Percentiles rank a stretch among this genome's conserved stretches.
Evolutionary conservation across 2,329 filamentous ascomycete species (phyloP).

Genomic region (Scedosporium boydii): DNA sequence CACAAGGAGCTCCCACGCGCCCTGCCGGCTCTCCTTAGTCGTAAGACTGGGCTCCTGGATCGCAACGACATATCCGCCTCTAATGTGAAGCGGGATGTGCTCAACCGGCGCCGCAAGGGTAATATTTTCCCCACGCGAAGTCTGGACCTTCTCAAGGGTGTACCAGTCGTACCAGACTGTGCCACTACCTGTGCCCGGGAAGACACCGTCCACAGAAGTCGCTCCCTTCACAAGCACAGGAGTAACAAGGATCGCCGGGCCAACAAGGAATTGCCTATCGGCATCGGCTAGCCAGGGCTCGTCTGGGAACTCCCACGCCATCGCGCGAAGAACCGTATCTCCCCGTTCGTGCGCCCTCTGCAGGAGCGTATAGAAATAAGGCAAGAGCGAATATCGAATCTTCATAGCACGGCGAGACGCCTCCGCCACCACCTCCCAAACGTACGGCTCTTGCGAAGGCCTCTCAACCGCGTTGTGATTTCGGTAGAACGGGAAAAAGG

Average conservation of each 20-base stretch:
- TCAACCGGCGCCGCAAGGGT: slow-evolving; percentile 13
- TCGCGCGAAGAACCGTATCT: slow-evolving; percentile 55
- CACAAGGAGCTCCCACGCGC: slow-evolving; percentile 63
- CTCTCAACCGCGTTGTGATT: slow-evolving; percentile 50
- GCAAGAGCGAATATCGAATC: slow-evolving; percentile 68
- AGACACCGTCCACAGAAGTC: slow-evolving; percentile 34
- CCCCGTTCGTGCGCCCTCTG: slow-evolving; percentile 50
- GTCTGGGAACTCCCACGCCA: slow-evolving; percentile 61
- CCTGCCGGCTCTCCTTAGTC: slow-evolving; percentile 50
- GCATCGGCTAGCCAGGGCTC: slow-evolving; percentile 35
- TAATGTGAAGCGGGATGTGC: slow-evolving; percentile 58
- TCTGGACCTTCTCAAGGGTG: slow-evolving; percentile 32
- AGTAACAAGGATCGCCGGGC: slow-evolving; percentile 35
- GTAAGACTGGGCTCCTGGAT: slow-evolving; percentile 51
- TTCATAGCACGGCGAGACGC: slow-evolving; percentile 60
- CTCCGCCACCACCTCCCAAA: slow-evolving; percentile 51
- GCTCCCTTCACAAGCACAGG: slow-evolving; percentile 36
- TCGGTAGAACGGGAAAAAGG: slow-evolving; percentile 62
- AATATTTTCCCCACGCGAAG: slow-evolving; percentile 9
- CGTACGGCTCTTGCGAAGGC: slow-evolving; percentile 57
- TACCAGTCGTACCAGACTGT: slow-evolving; percentile 44
- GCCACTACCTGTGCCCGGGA: slow-evolving; percentile 24
- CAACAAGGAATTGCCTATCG: slow-evolving; percentile 43
- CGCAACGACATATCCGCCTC: slow-evolving; percentile 56
- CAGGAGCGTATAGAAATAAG: slow-evolving; percentile 70